Conservation (phyloP, 495 filamentous ascomycete species). For the Pyrenopolyporus hunteri region DNA sequence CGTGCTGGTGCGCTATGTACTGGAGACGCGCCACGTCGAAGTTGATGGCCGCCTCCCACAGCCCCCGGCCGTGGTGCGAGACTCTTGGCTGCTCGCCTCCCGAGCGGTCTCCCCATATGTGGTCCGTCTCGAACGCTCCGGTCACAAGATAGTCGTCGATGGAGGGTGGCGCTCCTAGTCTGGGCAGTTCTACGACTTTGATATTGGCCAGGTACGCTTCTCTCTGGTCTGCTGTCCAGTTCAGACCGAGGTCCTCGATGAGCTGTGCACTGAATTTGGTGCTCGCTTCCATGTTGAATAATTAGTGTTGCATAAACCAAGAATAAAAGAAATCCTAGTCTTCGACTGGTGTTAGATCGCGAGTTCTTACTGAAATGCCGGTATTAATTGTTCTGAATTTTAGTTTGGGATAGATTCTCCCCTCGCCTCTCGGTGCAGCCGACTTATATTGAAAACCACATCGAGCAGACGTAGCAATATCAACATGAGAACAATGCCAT, state of each 20-base stretch:
- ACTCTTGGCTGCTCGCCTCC: not conserved
- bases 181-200: not conserved
- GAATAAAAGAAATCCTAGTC: no score
- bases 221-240: not conserved
- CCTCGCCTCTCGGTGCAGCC: no score
- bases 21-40: not conserved
- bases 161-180: not conserved
- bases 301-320: not conserved
- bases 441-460: no score
- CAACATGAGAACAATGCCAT: no score
- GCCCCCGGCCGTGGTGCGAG: not conserved
- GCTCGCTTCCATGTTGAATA: not conserved
- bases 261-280: not conserved
- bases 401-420: no score
- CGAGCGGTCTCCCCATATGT: not conserved
- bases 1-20: constrained; percentile 4
- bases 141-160: not conserved
- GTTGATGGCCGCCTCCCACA: not conserved
- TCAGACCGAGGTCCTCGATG: constrained; percentile 4
- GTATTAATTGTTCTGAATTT: no score
- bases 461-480: no score
- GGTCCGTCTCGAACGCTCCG: not conserved
- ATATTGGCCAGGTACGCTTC: not conserved
- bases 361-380: no score
- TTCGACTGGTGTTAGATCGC: no score